phyloP scores from a whole-genome alignment of 192 early-diverging fungal genomes.

The Umbelopsis isabellina region DNA sequence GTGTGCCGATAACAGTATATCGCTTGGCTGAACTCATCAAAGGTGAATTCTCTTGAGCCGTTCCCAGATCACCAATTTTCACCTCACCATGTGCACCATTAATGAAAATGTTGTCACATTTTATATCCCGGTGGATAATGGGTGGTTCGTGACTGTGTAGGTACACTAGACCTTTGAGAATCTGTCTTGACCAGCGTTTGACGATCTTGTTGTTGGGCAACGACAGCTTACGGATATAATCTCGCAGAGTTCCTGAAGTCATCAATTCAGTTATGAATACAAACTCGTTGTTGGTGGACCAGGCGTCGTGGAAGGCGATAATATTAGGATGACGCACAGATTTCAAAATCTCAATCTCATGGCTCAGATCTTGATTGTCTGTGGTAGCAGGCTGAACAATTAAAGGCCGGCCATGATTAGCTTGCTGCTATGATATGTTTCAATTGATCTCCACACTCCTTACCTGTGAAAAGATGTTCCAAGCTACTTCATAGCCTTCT shows the following conservation, averaged over 20 bases:
- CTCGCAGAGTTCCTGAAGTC: conserved; percentile 82
- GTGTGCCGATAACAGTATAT: conserved; percentile 79
- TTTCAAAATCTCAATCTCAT: conserved; percentile 73
- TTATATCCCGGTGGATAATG: conserved; percentile 80
- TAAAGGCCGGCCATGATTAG: neutral
- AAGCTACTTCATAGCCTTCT: conserved; percentile 91
- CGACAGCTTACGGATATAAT: conserved; percentile 72
- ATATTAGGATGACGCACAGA: conserved; percentile 82
- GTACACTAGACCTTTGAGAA: conserved; percentile 78
- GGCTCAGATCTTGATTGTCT: conserved; percentile 39
- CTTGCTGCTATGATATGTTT: neutral
- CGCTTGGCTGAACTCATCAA: conserved; percentile 81
- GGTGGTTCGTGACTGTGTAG: conserved; percentile 76
- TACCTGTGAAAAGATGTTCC: conserved; percentile 60
- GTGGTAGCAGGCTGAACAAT: conserved; percentile 10
- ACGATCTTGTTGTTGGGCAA: conserved; percentile 72
- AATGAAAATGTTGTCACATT: conserved; percentile 85
- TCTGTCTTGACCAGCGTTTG: conserved; percentile 80
- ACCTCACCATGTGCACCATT: conserved; percentile 86
- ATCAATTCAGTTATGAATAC: conserved; percentile 89
- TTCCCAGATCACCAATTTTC: conserved; percentile 88
- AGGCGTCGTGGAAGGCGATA: conserved; percentile 74
- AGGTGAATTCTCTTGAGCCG: conserved; percentile 55
- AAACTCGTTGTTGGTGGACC: conserved; percentile 66
- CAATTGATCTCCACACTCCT: neutral